These are phyloP conservation scores for Monilinia aucupariae DNA, from an alignment of 2,329 filamentous ascomycete species.

Conservation along the genomic window DNA sequence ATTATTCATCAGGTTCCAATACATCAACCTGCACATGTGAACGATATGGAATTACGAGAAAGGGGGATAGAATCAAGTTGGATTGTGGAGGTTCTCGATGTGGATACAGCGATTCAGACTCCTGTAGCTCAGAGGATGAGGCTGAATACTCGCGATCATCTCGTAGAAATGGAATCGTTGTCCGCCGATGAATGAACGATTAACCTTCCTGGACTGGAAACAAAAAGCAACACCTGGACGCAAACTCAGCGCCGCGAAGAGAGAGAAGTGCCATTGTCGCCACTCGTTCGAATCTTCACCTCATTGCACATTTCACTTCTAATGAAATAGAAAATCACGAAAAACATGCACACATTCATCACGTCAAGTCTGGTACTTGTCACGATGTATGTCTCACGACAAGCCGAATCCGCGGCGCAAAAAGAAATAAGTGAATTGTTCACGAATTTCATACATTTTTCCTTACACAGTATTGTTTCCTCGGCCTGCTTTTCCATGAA, in stretches of 20 bases:
- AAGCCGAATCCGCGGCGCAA: conserved; percentile 34
- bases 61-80: conserved; percentile 88
- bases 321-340: not conserved
- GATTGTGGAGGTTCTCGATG: conserved; percentile 89
- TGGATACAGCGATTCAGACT: conserved; percentile 65
- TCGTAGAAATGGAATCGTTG: conserved; percentile 60
- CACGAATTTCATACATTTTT: conserved; percentile 10
- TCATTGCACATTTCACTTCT: conserved; percentile 20
- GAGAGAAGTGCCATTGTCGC: conserved; percentile 2
- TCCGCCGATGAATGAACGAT: conserved; percentile 36
- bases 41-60: conserved; percentile 92
- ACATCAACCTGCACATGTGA: conserved; percentile 78
- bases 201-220: conserved; percentile 13
- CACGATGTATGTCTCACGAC: conserved; percentile 23
- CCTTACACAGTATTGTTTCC: not conserved
- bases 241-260: conserved; percentile 1
- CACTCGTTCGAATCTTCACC: conserved; percentile 7
- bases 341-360: conserved; percentile 20
- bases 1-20: conserved; percentile 73
- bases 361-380: conserved; percentile 27
- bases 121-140: conserved; percentile 63
- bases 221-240: conserved; percentile 15
- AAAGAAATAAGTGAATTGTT: conserved; percentile 2
- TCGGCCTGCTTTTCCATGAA: not conserved
- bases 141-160: conserved; percentile 52